These are phyloP conservation scores for Phaeolepiota aurea DNA, from an alignment of 768 basidiomycete species.

Conservation along the genomic window DNA sequence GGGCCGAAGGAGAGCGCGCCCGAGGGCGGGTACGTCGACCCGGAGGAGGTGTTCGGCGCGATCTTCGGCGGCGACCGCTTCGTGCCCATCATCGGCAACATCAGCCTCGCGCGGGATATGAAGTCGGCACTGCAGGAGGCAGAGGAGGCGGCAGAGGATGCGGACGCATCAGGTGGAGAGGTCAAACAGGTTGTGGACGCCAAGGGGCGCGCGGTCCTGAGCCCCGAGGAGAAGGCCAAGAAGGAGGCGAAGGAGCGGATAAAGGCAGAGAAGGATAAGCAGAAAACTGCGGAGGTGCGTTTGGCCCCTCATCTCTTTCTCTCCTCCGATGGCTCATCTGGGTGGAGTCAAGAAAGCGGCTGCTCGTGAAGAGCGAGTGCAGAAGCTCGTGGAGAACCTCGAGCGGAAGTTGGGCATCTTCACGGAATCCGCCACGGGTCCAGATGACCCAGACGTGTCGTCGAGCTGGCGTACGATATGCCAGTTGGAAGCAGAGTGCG, in stretches of 20 bases:
- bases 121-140: conserved; percentile 87
- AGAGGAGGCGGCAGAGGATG: conserved; percentile 52
- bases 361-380: conserved; percentile 66
- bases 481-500: conserved; percentile 75
- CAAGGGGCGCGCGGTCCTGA: conserved; percentile 43
- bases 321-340: conserved; percentile 4
- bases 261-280: conserved; percentile 63
- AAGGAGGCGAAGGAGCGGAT: conserved; percentile 64
- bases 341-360: conserved; percentile 57
- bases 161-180: conserved; percentile 34
- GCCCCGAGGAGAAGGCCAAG: conserved; percentile 64
- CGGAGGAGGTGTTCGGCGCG: conserved; percentile 71
- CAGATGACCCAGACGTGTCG: conserved; percentile 61
- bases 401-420: conserved; percentile 81
- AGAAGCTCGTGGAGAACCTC: conserved; percentile 70
- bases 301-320: conserved; percentile 2
- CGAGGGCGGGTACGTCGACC: conserved; percentile 84
- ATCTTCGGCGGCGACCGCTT: conserved; percentile 90
- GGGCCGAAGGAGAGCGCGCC: conserved; percentile 77
- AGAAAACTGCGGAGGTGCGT: conserved; percentile 60
- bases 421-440: conserved; percentile 71
- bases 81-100: conserved; percentile 79
- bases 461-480: conserved; percentile 73
- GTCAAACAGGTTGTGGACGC: conserved; percentile 49
- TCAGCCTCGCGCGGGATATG: conserved; percentile 87